Percentiles rank a stretch among this genome's conserved stretches.
These are phyloP conservation scores for Lentinula guzmanii DNA, from an alignment of 768 basidiomycete species.

Conservation along the genomic window DNA sequence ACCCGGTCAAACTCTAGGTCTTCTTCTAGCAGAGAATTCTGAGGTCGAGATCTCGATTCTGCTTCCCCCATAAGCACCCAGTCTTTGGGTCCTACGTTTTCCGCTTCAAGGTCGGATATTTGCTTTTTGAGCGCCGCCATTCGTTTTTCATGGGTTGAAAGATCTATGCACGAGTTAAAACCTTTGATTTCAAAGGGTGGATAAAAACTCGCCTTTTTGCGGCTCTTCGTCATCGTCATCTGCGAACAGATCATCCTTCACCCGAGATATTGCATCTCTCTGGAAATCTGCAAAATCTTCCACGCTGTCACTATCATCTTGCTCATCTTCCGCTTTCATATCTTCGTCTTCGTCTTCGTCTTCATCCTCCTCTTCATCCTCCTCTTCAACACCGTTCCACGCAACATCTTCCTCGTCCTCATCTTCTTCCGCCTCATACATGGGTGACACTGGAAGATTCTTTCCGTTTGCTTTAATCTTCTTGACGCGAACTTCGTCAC, in stretches of 20 bases:
- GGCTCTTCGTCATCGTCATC: conserved; percentile 52
- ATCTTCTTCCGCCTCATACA: conserved; percentile 25
- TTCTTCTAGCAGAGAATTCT: conserved; percentile 89
- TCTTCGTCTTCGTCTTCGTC: conserved; percentile 16
- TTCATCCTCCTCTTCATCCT: conserved; percentile 17
- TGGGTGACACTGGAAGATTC: conserved; percentile 44
- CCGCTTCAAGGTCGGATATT: conserved; percentile 75
- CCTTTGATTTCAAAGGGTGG: conserved; percentile 9
- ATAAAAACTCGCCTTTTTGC: conserved; percentile 18
- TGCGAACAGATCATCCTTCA: conserved; percentile 77
- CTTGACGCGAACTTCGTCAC: conserved; percentile 76
- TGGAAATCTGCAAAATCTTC: conserved; percentile 24
- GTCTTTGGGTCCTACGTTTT: conserved; percentile 84
- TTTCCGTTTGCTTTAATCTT: conserved; percentile 72
- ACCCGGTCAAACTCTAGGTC: conserved; percentile 93
- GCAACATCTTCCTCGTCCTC: conserved; percentile 33
- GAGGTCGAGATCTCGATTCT: conserved; percentile 71
- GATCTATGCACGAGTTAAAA: conserved; percentile 28
- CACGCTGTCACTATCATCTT: conserved; percentile 20
- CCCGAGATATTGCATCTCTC: conserved; percentile 52
- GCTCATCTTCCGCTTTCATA: conserved; percentile 19
- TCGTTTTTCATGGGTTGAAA: conserved; percentile 80
- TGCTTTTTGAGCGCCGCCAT: conserved; percentile 68
- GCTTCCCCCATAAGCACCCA: conserved; percentile 95
- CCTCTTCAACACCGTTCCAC: conserved; percentile 24